Base-by-base conservation (phyloP, 495 filamentous ascomycete genomes). In the Haplographium delicatum region DNA sequence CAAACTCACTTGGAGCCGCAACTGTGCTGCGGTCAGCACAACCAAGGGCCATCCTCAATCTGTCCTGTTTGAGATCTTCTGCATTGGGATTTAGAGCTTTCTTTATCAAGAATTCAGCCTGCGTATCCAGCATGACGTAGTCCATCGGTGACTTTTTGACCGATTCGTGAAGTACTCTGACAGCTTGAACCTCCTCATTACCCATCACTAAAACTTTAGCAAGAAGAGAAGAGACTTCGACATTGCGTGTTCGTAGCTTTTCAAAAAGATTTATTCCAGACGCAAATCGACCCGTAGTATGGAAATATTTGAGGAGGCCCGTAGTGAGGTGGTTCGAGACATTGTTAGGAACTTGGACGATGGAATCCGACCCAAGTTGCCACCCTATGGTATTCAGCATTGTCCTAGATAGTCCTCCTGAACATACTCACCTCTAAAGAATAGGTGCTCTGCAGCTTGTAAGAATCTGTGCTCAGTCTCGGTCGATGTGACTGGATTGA, bases 231-330 rank as follows among this genome's bases (percentile, higher is more conserved):
- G 93, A 94, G 0, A 97, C 89, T 58, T 98, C 94, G 5, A 90
- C 81, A 60, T 96, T 94, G 39, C 85, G 80, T 20, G 85, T 84
- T 25, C 94, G 85, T 41, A 98, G 76, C 65, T 98, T 99, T 65
- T 96, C 89, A 54, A 99, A 97, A 2, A 99, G 78, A 53, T 99
- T 99, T 65, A 97, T 95, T 8, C 91, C 93, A 0, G 93, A 97
- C 19, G 94, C 81, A 61, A 91, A 96, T 26, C 93, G 82, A 8
- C 93, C 94, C 6, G 94, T 97, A 0, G 93, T 97, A 45, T 90
- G 83, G 58, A 99, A 95, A 61, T 99, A 99, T 61, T 87, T 86
- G n/a, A 99, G 75, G 1, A 99, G 80, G 13, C 93, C 94, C 24
- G 86, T 77, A 2, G 89, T 89, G 24, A 97, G 78, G 63, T 98